A percentile compares a stretch with the other conserved stretches of the same genome.
Evolutionary conservation across 2,329 filamentous ascomycete genomes (phyloP).

Genomic region (Pseudonectria buxi): DNA sequence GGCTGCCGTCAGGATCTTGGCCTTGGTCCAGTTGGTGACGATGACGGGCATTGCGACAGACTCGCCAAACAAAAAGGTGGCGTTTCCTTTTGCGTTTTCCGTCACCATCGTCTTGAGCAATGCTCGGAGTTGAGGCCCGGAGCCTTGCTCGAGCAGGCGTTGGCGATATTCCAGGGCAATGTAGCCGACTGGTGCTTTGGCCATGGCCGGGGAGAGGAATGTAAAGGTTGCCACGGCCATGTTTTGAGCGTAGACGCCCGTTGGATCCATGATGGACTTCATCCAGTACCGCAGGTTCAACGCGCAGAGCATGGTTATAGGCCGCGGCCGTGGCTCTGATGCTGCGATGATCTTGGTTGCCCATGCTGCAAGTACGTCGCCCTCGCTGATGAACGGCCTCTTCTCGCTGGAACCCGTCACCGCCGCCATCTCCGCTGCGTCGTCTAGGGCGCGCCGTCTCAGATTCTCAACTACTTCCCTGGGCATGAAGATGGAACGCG

Average conservation of each 20-base stretch:
- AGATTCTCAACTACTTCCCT: slow-evolving; percentile 22
- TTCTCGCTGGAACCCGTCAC: neutral
- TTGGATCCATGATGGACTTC: slow-evolving; percentile 5
- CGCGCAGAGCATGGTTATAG: slow-evolving; percentile 19
- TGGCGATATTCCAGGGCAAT: slow-evolving; percentile 26
- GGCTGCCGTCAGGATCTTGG: slow-evolving; percentile 25
- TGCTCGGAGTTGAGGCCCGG: slow-evolving; percentile 25
- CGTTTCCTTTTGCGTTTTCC: slow-evolving; percentile 10
- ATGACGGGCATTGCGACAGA: slow-evolving; percentile 25
- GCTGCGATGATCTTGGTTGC: slow-evolving; percentile 18
- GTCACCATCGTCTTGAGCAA: slow-evolving; percentile 18
- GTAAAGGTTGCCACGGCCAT: slow-evolving; percentile 15
- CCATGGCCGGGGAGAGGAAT: slow-evolving; percentile 16
- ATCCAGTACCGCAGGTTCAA: slow-evolving; percentile 24
- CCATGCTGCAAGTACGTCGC: slow-evolving; percentile 40
- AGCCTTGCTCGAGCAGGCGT: slow-evolving; percentile 28
- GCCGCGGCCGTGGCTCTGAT: slow-evolving; percentile 11
- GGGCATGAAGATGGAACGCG: slow-evolving; percentile 34
- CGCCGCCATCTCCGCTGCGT: too few species aligned
- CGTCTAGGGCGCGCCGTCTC: slow-evolving; percentile 24
- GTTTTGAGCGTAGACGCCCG: slow-evolving; percentile 23
- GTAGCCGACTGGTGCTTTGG: slow-evolving; percentile 16
- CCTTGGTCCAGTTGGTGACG: slow-evolving; percentile 34
- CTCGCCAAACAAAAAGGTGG: slow-evolving; percentile 25
- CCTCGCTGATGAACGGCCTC: slow-evolving; percentile 37